phyloP scores from a whole-genome alignment of 2,329 filamentous ascomycete genomes.

The Aotearoamyces nothofagi region DNA sequence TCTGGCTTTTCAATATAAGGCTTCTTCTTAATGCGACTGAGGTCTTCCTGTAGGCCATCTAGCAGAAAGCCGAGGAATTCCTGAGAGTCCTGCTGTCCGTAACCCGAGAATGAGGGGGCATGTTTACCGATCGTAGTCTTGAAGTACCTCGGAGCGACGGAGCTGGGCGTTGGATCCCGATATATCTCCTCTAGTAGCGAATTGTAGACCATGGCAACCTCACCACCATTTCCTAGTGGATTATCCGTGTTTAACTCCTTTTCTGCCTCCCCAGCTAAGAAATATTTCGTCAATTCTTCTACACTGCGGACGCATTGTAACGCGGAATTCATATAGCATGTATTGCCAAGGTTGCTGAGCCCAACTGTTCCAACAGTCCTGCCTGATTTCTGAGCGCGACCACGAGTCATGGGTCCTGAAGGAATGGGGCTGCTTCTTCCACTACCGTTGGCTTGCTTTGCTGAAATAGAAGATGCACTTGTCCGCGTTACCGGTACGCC shows the following conservation, averaged over 20 bases:
- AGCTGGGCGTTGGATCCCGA: conserved; percentile 45
- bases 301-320: conserved; percentile 89
- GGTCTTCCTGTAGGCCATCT: conserved; percentile 86
- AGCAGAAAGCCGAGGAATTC: conserved; percentile 62
- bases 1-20: conserved; percentile 97
- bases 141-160: conserved; percentile 66
- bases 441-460: conserved; percentile 27
- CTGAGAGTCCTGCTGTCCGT: conserved; percentile 93
- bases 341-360: conserved; percentile 83
- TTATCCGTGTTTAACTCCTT: conserved; percentile 76
- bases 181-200: conserved; percentile 67
- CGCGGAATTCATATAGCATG: conserved; percentile 98
- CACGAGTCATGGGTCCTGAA: conserved; percentile 49
- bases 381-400: conserved; percentile 53
- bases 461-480: conserved; percentile 7
- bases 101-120: conserved; percentile 78
- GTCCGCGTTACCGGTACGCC: conserved; percentile 7
- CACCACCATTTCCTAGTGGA: conserved; percentile 69
- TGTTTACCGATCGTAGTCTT: conserved; percentile 70
- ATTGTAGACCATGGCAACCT: conserved; percentile 75
- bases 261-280: conserved; percentile 59
- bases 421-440: conserved; percentile 54
- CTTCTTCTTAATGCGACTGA: conserved; percentile 89
- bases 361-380: conserved; percentile 65
- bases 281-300: conserved; percentile 86